Evolutionary conservation across 179 eudicot species (phyloP).

Genomic region (Sideroxylon spinosum): DNA sequence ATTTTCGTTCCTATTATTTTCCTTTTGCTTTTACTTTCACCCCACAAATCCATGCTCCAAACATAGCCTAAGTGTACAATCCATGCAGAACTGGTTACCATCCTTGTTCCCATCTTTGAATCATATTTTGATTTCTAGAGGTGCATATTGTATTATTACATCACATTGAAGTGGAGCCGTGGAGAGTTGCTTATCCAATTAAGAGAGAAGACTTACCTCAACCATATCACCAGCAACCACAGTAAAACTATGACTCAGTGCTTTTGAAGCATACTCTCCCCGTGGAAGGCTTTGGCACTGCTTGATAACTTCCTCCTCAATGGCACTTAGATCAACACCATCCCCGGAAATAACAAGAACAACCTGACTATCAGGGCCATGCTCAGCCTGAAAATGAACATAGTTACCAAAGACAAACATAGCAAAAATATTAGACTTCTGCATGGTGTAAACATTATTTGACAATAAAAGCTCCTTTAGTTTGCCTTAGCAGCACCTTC

Average conservation of each 20-base stretch:
- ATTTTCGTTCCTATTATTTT: too few species aligned
- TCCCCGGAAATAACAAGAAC: slow-evolving; percentile 87
- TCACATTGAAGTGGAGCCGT: not conserved
- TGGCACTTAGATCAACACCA: slow-evolving; percentile 54
- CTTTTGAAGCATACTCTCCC: slow-evolving; percentile 76
- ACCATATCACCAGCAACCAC: slow-evolving; percentile 81
- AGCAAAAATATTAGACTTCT: not conserved
- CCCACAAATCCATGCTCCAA: too few species aligned
- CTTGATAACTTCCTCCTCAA: slow-evolving; percentile 64
- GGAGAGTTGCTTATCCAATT: not conserved
- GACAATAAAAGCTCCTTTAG: not conserved
- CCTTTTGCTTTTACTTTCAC: too few species aligned
- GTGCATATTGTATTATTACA: not conserved
- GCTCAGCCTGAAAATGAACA: slow-evolving; percentile 73
- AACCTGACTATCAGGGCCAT: slow-evolving; percentile 97
- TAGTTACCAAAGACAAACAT: not conserved
- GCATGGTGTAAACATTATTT: not conserved
- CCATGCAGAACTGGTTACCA: not conserved
- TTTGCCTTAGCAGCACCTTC: not conserved
- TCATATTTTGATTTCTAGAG: too few species aligned
- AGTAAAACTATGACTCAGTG: slow-evolving; percentile 76
- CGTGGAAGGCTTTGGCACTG: slow-evolving; percentile 85
- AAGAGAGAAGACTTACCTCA: slow-evolving; percentile 46
- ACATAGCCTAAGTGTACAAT: not conserved
- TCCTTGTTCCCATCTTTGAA: too few species aligned